phyloP scores from a whole-genome alignment of 169 alveolate genomes.

The Theileria parva region DNA sequence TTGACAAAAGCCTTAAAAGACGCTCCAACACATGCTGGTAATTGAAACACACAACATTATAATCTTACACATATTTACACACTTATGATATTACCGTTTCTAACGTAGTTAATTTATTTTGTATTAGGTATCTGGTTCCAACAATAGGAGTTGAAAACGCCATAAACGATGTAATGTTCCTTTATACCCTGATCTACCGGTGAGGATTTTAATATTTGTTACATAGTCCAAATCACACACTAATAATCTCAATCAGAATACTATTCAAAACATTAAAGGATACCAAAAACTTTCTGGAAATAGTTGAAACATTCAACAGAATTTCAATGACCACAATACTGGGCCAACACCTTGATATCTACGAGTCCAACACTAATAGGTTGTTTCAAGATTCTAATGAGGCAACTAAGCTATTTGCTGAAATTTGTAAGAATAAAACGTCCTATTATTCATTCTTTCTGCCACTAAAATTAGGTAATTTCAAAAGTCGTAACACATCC shows the following conservation, averaged over 20 bases:
- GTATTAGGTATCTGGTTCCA: conserved; percentile 71
- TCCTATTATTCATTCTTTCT: conserved; percentile 73
- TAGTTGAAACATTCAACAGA: conserved; percentile 62
- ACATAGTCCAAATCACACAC: not conserved
- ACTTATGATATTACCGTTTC: not conserved
- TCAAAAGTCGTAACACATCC: too few relatives aligned
- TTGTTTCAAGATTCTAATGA: conserved; percentile 42
- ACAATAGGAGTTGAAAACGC: conserved; percentile 75
- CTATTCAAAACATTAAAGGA: conserved; percentile 53
- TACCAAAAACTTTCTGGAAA: conserved; percentile 39
- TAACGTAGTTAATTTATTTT: not conserved
- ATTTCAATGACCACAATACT: conserved; percentile 73
- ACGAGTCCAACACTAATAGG: conserved; percentile 45
- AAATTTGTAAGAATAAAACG: conserved; percentile 70
- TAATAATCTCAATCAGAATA: conserved; percentile 24
- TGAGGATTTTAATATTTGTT: conserved; percentile 8
- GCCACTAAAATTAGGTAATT: conserved; percentile 75
- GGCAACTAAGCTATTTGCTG: conserved; percentile 39
- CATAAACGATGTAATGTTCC: conserved; percentile 72
- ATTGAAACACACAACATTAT: not conserved
- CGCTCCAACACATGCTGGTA: conserved; percentile 77
- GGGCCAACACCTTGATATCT: conserved; percentile 77
- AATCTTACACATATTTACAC: not conserved
- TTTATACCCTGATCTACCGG: conserved; percentile 72
- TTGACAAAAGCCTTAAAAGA: conserved; percentile 75